A percentile compares a stretch with the other conserved stretches of the same genome.
phyloP scores from a whole-genome alignment of 2,329 filamentous ascomycete genomes.

The Trichoderma hamatum region DNA sequence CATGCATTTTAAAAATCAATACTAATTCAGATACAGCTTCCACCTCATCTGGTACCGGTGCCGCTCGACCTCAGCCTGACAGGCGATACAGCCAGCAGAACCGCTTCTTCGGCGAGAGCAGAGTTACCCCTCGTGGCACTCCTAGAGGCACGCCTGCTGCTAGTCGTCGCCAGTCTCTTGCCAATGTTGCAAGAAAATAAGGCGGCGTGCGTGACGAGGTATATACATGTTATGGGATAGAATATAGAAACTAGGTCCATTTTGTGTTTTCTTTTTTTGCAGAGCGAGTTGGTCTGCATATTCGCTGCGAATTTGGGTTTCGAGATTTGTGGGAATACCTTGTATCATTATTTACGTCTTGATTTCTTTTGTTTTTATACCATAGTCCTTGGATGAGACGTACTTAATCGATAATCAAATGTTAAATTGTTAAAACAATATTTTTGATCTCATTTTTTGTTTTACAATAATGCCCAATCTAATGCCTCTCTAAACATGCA shows the following conservation, averaged over 20 bases:
- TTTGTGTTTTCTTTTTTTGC: background rate
- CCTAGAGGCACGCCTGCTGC: constrained; percentile 44
- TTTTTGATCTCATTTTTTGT: background rate
- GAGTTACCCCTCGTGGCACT: constrained; percentile 45
- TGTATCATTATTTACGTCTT: background rate
- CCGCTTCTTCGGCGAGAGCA: constrained; percentile 48
- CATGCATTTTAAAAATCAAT: background rate
- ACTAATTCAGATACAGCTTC: constrained; percentile 32
- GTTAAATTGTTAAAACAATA: background rate
- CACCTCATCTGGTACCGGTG: constrained; percentile 26
- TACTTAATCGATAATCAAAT: background rate
- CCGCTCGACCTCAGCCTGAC: constrained; percentile 28
- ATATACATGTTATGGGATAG: background rate
- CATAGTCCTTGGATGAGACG: background rate
- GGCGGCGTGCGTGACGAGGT: background rate
- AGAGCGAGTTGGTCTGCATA: background rate
- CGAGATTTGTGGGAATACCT: background rate
- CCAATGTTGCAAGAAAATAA: constrained; percentile 28
- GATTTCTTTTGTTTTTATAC: constrained; percentile 10
- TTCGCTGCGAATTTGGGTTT: background rate
- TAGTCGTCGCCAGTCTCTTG: constrained; percentile 39
- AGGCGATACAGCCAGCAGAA: constrained; percentile 45
- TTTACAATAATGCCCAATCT: background rate
- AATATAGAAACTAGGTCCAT: background rate
- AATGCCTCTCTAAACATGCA: background rate